Evolutionary conservation across 768 basidiomycete species (phyloP), one percentile per base, ranked within the genome.

Genomic region (Tulasnella sp.): DNA sequence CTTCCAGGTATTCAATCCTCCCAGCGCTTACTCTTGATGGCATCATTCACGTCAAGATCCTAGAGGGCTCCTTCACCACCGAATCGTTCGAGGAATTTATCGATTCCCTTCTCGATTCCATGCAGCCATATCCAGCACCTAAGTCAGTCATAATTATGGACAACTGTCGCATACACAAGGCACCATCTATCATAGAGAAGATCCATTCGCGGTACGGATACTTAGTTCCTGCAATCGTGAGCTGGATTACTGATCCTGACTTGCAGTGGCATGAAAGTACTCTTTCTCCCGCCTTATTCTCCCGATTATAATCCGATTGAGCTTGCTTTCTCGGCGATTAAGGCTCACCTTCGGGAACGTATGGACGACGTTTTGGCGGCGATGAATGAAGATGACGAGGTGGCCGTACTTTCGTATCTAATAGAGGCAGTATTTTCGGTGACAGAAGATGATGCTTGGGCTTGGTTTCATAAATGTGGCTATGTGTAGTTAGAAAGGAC

Each of bases 151-250:
- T 87, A 16, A 78, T 87, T 8, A 80, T 84, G 82, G 86, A 87
- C 76, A 87, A 87, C 81, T 87, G 86, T 73, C 72, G 82, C 0
- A 88, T 87, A 16, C 87, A 88, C 77, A 84, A 87, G 40, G 84
- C 81, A 44, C 80, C 80, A 27, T 78, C 77, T 7, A 79, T 82
- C 19, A n/a, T 78, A 1, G 80, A 82, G 12, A 62, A 81, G 73
- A 80, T 83, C 34, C n/a, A 76, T 27, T 73, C 56, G 21, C 18
- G 80, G 80, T 82, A 21, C 21, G 81, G 40, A 46, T 40, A 18
- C 24, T 27, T 42, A 39, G 6, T 31, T 73, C 40, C 31, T 16
- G 44, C 18, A 19, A 24, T 36, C 75, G 12, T 21, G 27, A 31
- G 16, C 73, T 73, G 31, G 6, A 7, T 5, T 21, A 73, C 42